Evolutionary conservation across 2,329 filamentous ascomycete species (phyloP), one percentile per base, ranked within the genome.

Genomic region (Trichophyton simii): DNA sequence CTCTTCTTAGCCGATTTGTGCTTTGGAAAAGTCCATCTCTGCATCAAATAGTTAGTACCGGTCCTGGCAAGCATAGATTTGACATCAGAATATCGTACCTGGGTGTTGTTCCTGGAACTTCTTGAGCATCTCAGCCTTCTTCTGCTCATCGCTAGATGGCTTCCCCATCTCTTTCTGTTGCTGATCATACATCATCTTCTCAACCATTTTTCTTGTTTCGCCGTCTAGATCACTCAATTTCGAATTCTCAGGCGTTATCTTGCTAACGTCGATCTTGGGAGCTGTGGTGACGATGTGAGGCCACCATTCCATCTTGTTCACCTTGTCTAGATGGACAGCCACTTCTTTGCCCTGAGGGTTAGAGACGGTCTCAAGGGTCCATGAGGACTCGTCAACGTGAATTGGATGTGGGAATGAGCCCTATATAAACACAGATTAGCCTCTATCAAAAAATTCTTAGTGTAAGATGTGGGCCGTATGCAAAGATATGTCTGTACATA

Each of bases 141-240:
- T 89, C 82, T 95, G 86, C 79, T 99, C 94, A 67, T 97, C 94
- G 66, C 89, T 95, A 11, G 87, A 91, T 55, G 91, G 89, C 75
- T 87, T 82, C 3, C 94, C 94, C 75, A 83, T 79, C 79, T 97
- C 91, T 84, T 99, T 99, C 79, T 97, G 91, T 67, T 88, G 82
- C 81, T 99, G 94, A 78, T 99, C 94, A 70, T 83, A 99, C 94
- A 99, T 99, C 94, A 99, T 99, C 84, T 99, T 99, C 84, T 99
- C 94, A 52, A 99, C 94, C 92, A 99, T 97, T 63, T 86, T 83
- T 66, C 94, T 83, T 60, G 94, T 99, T 80, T 95, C 88, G 64
- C 94, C 94, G 72, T 97, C 92, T 67, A 99, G 79, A 74, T 99
- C 94, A 62, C 88, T 86, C 70, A 99, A 80, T 75, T 91, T 95